Percentiles rank a stretch among this genome's conserved stretches.
These are phyloP conservation scores for Emericellopsis atlantica DNA, from an alignment of 2,329 filamentous ascomycete species.

Conservation along the genomic window DNA sequence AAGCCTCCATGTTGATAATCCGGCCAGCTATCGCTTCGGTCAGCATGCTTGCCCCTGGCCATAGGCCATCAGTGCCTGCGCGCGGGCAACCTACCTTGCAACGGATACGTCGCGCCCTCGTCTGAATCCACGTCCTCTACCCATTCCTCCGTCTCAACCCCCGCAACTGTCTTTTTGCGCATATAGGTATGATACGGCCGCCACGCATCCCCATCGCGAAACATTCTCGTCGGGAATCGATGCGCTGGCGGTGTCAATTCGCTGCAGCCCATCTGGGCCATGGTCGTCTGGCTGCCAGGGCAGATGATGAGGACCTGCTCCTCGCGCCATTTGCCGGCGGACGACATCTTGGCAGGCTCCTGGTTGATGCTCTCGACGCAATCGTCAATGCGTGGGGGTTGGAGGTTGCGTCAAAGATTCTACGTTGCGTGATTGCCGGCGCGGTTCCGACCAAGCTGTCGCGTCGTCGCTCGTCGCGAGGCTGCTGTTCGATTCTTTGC, in stretches of 20 bases:
- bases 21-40: constrained; percentile 44
- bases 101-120: constrained; percentile 82
- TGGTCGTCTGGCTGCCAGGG: constrained; percentile 76
- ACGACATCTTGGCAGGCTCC: constrained; percentile 30
- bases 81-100: constrained; percentile 37
- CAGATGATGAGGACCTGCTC: constrained; percentile 59
- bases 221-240: constrained; percentile 89
- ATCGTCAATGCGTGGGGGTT: no score
- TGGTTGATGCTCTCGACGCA: no score
- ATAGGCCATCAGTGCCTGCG: neutral
- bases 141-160: constrained; percentile 51
- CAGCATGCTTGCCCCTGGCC: constrained; percentile 4
- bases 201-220: constrained; percentile 69
- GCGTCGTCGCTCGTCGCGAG: constrained; percentile 4
- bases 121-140: constrained; percentile 82
- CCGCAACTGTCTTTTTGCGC: constrained; percentile 39
- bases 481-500: neutral
- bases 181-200: constrained; percentile 66
- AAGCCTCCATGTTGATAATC: constrained; percentile 83
- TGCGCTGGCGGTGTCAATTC: constrained; percentile 86
- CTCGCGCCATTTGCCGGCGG: constrained; percentile 48
- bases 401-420: no score
- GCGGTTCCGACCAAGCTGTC: neutral
- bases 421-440: no score
- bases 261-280: constrained; percentile 80